Percentiles rank a stretch among this genome's conserved stretches.
Evolutionary conservation across 352 stramenopile species (phyloP).

Genomic region (Pythium scleroteichum): DNA sequence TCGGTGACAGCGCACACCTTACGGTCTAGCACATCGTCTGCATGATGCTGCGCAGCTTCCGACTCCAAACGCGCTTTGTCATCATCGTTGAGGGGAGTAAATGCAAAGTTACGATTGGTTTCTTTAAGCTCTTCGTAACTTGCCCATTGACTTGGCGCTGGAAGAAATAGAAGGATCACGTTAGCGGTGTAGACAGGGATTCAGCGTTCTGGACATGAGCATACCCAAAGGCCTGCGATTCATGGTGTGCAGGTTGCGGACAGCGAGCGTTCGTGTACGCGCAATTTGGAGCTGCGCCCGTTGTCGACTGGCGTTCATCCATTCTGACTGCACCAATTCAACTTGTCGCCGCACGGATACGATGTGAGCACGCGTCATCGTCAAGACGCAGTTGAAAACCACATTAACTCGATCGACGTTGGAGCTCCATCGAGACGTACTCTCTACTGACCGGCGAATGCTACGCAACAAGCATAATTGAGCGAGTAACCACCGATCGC

Average conservation of each 20-base stretch:
- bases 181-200: background rate
- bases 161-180: background rate
- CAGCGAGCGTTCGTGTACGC: background rate
- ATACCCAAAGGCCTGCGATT: background rate
- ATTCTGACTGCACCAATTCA: no score
- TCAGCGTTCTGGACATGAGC: background rate
- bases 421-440: no score
- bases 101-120: conserved; percentile 3
- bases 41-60: background rate
- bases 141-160: conserved; percentile 1
- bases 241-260: background rate
- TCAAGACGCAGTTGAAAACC: no score
- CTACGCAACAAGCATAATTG: no score
- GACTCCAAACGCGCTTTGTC: background rate
- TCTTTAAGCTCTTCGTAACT: conserved; percentile 7
- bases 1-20: conserved; percentile 16
- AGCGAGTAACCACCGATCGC: no score
- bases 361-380: no score
- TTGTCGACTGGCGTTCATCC: no score
- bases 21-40: conserved; percentile 1
- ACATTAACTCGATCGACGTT: no score
- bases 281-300: background rate
- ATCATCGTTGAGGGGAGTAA: background rate
- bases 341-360: no score
- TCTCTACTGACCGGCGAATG: no score